Percentiles rank a stretch among this genome's conserved stretches.
phyloP scores from a whole-genome alignment of 306 rosid species.

The Styphnolobium japonicum region DNA sequence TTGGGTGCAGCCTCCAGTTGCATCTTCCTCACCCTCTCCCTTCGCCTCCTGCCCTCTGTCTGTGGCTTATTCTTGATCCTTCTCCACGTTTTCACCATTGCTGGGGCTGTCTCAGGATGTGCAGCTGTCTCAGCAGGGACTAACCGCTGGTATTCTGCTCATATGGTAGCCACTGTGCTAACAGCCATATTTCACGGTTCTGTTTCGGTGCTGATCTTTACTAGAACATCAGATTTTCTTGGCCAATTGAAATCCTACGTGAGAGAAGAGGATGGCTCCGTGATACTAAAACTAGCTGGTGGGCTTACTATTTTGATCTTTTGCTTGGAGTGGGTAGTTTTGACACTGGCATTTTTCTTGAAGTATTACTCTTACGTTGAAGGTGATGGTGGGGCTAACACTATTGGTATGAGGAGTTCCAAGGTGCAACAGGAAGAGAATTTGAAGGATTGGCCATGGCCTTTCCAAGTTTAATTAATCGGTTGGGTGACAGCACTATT shows the following conservation, averaged over 20 bases:
- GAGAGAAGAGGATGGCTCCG: constrained; percentile 61
- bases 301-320: constrained; percentile 61
- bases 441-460: constrained; percentile 74
- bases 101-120: constrained; percentile 64
- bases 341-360: constrained; percentile 65
- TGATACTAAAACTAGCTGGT: constrained; percentile 62
- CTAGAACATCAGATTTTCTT: constrained; percentile 60
- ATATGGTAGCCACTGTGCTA: constrained; percentile 70
- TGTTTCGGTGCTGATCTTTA: constrained; percentile 54
- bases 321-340: constrained; percentile 75
- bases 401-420: constrained; percentile 41
- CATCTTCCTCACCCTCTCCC: constrained; percentile 85
- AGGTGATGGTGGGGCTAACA: constrained; percentile 21
- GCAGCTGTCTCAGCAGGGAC: constrained; percentile 40
- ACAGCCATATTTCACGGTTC: constrained; percentile 84
- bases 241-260: constrained; percentile 64
- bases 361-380: constrained; percentile 58
- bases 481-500: neutral
- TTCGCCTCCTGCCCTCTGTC: constrained; percentile 69
- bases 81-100: constrained; percentile 70
- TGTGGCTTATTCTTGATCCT: constrained; percentile 70
- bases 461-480: constrained; percentile 43
- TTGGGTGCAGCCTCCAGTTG: constrained; percentile 77
- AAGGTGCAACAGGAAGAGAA: constrained; percentile 65
- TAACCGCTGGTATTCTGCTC: constrained; percentile 62